Conservation (phyloP, 176 grass and related monocot species). For the Aegilops sharonensis region DNA sequence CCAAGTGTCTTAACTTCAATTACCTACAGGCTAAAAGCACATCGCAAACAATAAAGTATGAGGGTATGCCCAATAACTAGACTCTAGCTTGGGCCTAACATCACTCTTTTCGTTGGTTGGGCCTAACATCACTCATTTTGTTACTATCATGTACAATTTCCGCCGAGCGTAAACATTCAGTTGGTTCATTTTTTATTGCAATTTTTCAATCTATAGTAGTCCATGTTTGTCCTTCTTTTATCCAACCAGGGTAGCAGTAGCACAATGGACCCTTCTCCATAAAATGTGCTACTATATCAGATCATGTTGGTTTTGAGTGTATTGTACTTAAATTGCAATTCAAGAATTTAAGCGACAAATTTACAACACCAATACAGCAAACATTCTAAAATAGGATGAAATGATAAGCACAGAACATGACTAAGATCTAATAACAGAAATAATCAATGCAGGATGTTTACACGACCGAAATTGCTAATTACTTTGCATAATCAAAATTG, state of each 20-base stretch:
- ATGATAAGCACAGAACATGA: neutral
- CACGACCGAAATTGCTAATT: neutral
- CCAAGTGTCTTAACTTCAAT: neutral
- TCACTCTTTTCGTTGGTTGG: neutral
- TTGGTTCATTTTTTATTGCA: neutral
- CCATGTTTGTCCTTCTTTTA: neutral
- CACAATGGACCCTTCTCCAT: neutral
- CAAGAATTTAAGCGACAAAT: neutral
- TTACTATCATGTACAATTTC: neutral
- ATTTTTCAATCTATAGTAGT: neutral
- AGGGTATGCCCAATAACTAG: neutral
- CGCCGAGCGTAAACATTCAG: neutral
- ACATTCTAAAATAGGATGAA: conserved; percentile 1
- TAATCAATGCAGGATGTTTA: neutral
- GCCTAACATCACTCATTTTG: neutral
- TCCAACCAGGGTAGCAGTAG: neutral
- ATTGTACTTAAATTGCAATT: neutral
- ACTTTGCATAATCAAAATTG: neutral
- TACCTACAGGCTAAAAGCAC: neutral
- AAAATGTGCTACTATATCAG: neutral
- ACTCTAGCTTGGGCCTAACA: neutral
- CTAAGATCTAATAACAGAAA: neutral
- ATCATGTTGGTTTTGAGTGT: neutral
- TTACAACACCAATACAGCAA: neutral
- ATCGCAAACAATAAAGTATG: neutral